phyloP scores from a whole-genome alignment of 257 asterid species.

The Osmanthus fragrans region DNA sequence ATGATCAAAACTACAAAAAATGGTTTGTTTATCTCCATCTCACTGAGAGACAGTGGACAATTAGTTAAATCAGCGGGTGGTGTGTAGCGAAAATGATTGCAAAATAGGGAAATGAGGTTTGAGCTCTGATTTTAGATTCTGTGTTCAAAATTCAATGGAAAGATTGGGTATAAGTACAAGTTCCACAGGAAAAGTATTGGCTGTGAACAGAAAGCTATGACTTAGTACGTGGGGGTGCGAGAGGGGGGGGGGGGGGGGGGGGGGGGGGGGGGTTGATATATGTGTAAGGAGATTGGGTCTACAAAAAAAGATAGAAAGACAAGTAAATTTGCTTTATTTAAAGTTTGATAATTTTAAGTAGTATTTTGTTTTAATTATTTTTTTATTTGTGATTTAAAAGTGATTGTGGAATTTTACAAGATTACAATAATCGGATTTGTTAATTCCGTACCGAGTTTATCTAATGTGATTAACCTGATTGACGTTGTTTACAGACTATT shows the following conservation, averaged over 20 bases:
- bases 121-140: not conserved
- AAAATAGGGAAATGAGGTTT: not conserved
- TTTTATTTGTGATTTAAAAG: too few relatives aligned
- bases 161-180: not conserved
- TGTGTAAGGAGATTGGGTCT: not conserved
- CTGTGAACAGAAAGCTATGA: not conserved
- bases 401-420: not conserved
- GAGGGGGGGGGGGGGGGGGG: too few relatives aligned
- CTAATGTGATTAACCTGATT: too few relatives aligned
- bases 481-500: too few relatives aligned
- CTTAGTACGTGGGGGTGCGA: not conserved
- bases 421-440: not conserved
- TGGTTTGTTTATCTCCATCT: constrained; percentile 46
- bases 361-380: not conserved
- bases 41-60: not conserved
- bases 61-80: too few relatives aligned
- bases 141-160: not conserved
- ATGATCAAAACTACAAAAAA: constrained; percentile 42
- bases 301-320: not conserved
- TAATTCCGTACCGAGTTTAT: too few relatives aligned
- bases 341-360: not conserved
- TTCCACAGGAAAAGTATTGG: not conserved
- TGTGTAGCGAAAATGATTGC: not conserved
- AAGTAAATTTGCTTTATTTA: not conserved
- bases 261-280: not conserved